Conservation (phyloP, 805 yeast genomes). For the Alloascoidea hylecoeti region DNA sequence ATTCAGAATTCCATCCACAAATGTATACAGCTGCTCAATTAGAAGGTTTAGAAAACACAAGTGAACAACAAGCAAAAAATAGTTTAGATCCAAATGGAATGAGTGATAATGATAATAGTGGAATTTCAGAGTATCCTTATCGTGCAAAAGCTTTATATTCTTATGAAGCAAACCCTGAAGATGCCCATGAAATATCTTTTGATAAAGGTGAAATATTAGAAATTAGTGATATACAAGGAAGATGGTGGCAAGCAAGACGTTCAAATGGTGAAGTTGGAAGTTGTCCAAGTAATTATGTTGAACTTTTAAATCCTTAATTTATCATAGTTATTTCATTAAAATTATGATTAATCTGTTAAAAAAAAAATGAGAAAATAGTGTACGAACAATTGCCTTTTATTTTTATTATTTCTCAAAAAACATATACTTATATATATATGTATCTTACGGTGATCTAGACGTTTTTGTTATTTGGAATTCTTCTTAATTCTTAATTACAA, state of each 20-base stretch:
- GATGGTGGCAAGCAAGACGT: constrained; percentile 97
- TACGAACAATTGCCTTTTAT: no score
- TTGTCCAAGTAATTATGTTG: constrained; percentile 90
- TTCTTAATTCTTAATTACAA: no score
- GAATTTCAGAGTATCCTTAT: constrained; percentile 47
- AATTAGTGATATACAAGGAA: constrained; percentile 85
- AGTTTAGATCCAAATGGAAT: constrained; percentile 7
- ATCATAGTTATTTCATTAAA: no score
- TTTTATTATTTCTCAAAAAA: no score
- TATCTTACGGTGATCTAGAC: no score
- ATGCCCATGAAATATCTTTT: constrained; percentile 84
- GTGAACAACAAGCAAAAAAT: constrained; percentile 9
- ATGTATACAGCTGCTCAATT: constrained; percentile 22
- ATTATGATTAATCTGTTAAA: no score
- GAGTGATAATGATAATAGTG: constrained; percentile 11
- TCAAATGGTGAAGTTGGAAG: constrained; percentile 89
- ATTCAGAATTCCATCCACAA: constrained; percentile 8
- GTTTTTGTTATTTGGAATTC: no score
- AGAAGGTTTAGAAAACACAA: constrained; percentile 22
- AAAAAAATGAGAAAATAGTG: no score
- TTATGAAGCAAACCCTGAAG: constrained; percentile 84
- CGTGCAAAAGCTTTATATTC: constrained; percentile 78
- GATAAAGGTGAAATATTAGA: constrained; percentile 83
- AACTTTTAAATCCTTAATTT: no score
- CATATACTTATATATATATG: no score